Evolutionary conservation across 2,329 filamentous ascomycete genomes (phyloP).

Genomic region (Ceratocystis huliohia): DNA sequence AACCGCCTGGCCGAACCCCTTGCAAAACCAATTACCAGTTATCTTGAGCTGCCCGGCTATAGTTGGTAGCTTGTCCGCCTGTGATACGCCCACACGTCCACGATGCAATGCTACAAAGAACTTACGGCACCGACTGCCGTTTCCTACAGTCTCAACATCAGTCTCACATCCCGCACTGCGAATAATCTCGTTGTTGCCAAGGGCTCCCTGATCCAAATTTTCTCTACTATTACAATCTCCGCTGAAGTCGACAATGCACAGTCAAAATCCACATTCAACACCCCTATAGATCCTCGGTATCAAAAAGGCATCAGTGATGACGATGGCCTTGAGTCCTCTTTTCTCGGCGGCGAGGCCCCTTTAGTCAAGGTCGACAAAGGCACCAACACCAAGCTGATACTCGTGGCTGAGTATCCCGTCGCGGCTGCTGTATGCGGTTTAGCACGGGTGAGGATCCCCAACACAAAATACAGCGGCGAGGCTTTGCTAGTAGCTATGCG

Average conservation of each 20-base stretch:
- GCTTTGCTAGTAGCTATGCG: conserved; percentile 72
- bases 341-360: conserved; percentile 50
- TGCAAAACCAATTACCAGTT: no score
- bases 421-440: conserved; percentile 76
- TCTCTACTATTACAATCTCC: conserved; percentile 55
- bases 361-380: conserved; percentile 50
- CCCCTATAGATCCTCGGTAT: conserved; percentile 29
- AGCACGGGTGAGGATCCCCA: conserved; percentile 58
- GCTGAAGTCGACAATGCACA: conserved; percentile 45
- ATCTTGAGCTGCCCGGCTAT: no score
- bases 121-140: conserved; percentile 88
- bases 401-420: conserved; percentile 72
- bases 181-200: conserved; percentile 85
- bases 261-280: conserved; percentile 27
- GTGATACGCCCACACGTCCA: neutral
- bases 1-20: no score
- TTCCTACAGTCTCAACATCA: conserved; percentile 68
- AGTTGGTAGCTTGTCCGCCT: neutral
- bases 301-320: conserved; percentile 46
- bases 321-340: conserved; percentile 53
- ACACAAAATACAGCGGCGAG: conserved; percentile 68
- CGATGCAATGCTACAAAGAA: conserved; percentile 97
- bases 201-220: conserved; percentile 86
- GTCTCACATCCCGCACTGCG: conserved; percentile 62
- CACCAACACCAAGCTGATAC: conserved; percentile 62